Conservation (phyloP, 1,284 basidiomycete species). For the Ustilago nuda region DNA sequence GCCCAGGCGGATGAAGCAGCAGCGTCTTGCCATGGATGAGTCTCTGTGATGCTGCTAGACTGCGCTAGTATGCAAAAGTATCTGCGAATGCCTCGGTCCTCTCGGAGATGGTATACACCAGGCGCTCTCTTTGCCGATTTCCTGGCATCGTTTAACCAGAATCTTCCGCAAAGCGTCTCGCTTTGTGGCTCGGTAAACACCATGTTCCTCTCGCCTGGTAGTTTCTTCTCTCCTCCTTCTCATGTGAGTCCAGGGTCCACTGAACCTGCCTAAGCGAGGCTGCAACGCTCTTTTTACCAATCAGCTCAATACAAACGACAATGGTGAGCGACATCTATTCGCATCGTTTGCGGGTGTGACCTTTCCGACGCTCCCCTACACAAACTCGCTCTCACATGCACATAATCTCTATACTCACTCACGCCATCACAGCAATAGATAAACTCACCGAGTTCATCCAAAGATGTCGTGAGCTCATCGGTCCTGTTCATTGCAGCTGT, state of each 20-base stretch:
- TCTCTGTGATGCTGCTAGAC: background rate
- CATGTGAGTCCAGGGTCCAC: slow-evolving; percentile 2
- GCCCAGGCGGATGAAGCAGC: background rate
- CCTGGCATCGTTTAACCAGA: slow-evolving; percentile 3
- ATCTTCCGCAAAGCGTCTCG: background rate
- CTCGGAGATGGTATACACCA: background rate
- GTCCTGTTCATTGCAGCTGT: background rate
- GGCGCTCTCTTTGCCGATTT: background rate
- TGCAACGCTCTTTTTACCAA: slow-evolving; percentile 1
- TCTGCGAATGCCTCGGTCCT: background rate
- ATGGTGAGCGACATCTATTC: background rate
- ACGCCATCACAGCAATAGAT: background rate
- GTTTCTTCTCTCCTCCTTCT: background rate
- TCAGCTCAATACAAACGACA: background rate
- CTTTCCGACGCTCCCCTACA: slow-evolving; percentile 1
- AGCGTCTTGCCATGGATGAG: background rate
- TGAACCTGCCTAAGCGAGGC: background rate
- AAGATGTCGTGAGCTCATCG: slow-evolving; percentile 3
- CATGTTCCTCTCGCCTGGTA: slow-evolving; percentile 1
- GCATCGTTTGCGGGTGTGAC: background rate
- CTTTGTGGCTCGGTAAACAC: background rate
- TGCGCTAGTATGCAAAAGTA: background rate
- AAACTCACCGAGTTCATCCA: slow-evolving; percentile 1
- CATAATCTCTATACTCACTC: background rate
- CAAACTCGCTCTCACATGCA: background rate